Evolutionary conservation across 805 yeast genomes (phyloP), one percentile per base, ranked within the genome.

Genomic region (Zygoascus bituminiphila): DNA sequence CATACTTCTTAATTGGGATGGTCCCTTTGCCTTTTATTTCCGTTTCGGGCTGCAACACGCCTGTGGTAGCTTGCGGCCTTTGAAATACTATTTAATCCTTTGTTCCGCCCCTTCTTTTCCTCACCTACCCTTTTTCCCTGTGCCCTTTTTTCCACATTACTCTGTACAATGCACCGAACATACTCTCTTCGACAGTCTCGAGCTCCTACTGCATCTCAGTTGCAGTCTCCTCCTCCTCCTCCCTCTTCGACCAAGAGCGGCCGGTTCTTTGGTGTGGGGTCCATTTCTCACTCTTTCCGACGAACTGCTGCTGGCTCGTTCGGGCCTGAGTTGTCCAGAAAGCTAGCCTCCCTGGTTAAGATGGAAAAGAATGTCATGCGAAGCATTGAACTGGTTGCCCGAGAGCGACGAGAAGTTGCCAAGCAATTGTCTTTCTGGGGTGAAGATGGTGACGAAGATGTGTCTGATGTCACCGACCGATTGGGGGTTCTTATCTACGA

Each of bases 361-460:
- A 85, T 88, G 77, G 98, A 91, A 75, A 93, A 93, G 78, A 85
- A 86, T 69, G 84, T 91, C 56, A 83, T 89, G 85, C 83, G 96
- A 70, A 81, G 95, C 54, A 77, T 93, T 62, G 98, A 93, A 74
- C 76, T 87, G 56, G 89, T 88, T 51, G 88, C 97, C 59, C 79
- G 84, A 62, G 98, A 93, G 76, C 82, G 97, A 69, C 82, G 89
- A 68, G 89, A 84, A 62, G 96, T 89, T 59, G 98, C 98, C 61
- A 89, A 88, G 76, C 98, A 91, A 75, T 79, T 91, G 67, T 88
- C 97, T 31, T 68, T 83, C 58, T 91, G 98, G 98, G 98, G 98
- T 73, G 96, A 86, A 69, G 94, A 84, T 65, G 88, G 89, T 66
- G 98, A 91, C 67, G 98, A 91, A 63, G 98, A 91, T 63, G 95